These are phyloP conservation scores for Emergomyces orientalis DNA, from an alignment of 2,329 filamentous ascomycete genomes.

Conservation along the genomic window DNA sequence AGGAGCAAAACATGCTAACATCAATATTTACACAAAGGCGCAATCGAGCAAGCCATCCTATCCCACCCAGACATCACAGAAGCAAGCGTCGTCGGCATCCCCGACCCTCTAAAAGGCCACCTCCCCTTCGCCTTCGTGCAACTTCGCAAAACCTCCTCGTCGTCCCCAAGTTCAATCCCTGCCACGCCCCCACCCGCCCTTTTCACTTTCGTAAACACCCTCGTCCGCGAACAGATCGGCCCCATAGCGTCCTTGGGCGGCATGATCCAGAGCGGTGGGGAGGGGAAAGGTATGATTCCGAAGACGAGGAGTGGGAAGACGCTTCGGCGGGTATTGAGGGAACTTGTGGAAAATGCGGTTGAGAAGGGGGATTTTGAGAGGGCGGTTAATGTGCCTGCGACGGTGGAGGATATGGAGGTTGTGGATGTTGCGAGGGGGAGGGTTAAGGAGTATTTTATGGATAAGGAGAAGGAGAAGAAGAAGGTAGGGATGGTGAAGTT, in stretches of 20 bases:
- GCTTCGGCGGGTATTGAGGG: slow-evolving; percentile 66
- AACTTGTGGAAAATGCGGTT: slow-evolving; percentile 74
- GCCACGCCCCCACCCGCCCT: slow-evolving; percentile 35
- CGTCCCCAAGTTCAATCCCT: slow-evolving; percentile 29
- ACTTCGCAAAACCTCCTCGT: slow-evolving; percentile 33
- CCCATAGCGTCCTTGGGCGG: slow-evolving; percentile 79
- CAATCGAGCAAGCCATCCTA: slow-evolving; percentile 84
- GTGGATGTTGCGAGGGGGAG: slow-evolving; percentile 63
- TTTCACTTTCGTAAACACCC: slow-evolving; percentile 36
- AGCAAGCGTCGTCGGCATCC: slow-evolving; percentile 76
- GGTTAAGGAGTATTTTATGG: slow-evolving; percentile 66
- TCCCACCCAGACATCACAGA: slow-evolving; percentile 71
- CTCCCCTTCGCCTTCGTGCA: slow-evolving; percentile 84
- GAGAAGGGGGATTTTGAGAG: slow-evolving; percentile 61
- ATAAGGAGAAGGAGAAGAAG: slow-evolving; percentile 23
- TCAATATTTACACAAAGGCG: slow-evolving; percentile 43
- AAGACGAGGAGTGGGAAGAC: slow-evolving; percentile 92
- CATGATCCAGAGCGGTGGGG: slow-evolving; percentile 52
- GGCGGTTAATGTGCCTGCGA: slow-evolving; percentile 66
- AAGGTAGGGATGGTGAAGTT: background rate
- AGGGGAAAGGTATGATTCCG: slow-evolving; percentile 73
- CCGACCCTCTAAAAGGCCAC: slow-evolving; percentile 79
- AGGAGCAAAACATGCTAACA: background rate
- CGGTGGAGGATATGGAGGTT: slow-evolving; percentile 69
- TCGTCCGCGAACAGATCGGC: slow-evolving; percentile 72